Evolutionary conservation across 192 early-diverging fungal genomes (phyloP), one percentile per base, ranked within the genome.

Genomic region (Coemansia sp.): DNA sequence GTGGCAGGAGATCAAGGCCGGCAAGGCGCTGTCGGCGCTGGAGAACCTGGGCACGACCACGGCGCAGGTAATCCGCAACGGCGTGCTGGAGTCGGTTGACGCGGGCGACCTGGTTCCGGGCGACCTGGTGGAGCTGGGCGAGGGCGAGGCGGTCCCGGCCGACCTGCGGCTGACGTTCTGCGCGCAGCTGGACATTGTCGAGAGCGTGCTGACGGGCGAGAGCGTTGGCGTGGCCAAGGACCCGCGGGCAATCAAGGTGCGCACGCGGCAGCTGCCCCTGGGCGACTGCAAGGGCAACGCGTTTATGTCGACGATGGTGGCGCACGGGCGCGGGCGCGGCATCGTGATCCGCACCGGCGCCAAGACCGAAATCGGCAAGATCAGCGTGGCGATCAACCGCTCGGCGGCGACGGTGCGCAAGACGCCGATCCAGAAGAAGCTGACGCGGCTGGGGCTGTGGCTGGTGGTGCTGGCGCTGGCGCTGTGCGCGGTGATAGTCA

Each of bases 241-340:
- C 36, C 50, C 76, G n/a, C 46, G 50, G 34, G 77, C 63, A 41
- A 67, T 75, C 55, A 74, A 79, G 50, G 63, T 64, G 56, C 70
- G 67, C 35, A 69, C 69, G 17, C 54, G 66, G 8, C 69, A 73
- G 53, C 65, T 79, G 46, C 87, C 88, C 11, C 73, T 97, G 6
- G 90, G 87, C 45, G 95, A 98, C 50, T 97, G 95, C 68, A 93
- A 89, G 65, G 90, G 94, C 36, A 95, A 91, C 62, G 92, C 91
- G 6, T 98, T 98, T 67, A 97, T 95, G 94, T 87, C 92, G 8
- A 98, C 94, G 2, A 79, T 90, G 5, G 91, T 97, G 21, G 82
- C 91, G 27, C 84, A 87, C 21, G 95, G 95, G 22, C 86, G 95
- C 26, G 94, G 85, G 11, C 90, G 90, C 43, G 95, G 92, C 20